Evolutionary conservation across 257 asterid species (phyloP), one percentile per base, ranked within the genome.

Genomic region (Galeopsis tetrahit): DNA sequence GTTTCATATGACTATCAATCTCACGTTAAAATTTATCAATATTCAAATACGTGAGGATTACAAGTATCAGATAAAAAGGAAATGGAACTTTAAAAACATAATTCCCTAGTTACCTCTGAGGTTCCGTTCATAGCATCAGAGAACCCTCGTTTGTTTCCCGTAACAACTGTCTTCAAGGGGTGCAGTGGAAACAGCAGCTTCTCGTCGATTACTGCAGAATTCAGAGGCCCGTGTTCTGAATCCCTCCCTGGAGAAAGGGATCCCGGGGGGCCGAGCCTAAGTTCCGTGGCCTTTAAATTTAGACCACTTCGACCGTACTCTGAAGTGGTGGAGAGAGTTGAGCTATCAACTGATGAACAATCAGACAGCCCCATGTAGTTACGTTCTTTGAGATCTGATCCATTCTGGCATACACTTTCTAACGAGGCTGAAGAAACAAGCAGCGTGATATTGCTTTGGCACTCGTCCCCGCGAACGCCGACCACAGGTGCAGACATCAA

Each of bases 131-230:
- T 82, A 62, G 89, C 85, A 55, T 89, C 96, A 53, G 96, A 77
- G 69, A 89, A 89, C 39, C 91, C 96, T 78, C 96, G 76, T 84
- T 89, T 89, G 81, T 82, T 89, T 52, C 96, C 96, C 1, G 88
- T 78, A 66, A 82, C 85, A 52, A 69, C 68, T 2, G 83, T 36
- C 71, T 88, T 85, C 64, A 69, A 51, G 9, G 93, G 93, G 67
- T 75, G 82, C 53, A 89, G 77, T 4, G 91, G 93, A 67, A 89
- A 87, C 53, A 89, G 76, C n/a, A 79, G 88, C 81, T 85, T 89
- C 86, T 85, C 91, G 34, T 89, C 88, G 34, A 80, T 80, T 42
- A 78, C 67, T 8, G 74, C 77, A 32, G 89, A 57, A 57, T 69
- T 75, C 69, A 78, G 15, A 49, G 65, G 84, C 58, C 59, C 73